Evolutionary conservation across 169 alveolate genomes (phyloP).

Genomic region (Besnoitia besnoiti): DNA sequence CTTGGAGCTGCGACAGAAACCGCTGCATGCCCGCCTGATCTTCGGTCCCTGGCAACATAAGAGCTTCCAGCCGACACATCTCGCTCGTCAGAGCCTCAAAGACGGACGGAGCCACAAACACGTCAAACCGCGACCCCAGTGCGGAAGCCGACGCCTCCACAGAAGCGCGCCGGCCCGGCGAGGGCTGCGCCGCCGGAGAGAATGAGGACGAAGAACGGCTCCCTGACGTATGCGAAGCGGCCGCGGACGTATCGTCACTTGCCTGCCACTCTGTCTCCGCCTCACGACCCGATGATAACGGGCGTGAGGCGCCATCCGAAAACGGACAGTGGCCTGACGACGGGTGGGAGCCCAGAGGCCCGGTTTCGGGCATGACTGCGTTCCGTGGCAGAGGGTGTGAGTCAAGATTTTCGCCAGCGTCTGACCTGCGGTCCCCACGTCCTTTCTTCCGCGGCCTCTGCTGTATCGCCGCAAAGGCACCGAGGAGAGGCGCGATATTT

Average conservation of each 20-base stretch:
- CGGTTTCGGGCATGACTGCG: too few species aligned
- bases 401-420: too few species aligned
- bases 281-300: not conserved
- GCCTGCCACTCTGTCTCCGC: not conserved
- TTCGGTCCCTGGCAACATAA: constrained; percentile 1
- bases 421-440: too few species aligned
- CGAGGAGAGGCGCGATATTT: not conserved
- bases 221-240: not conserved
- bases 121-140: not conserved
- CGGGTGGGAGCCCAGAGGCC: too few species aligned
- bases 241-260: not conserved
- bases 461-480: not conserved
- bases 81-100: constrained; percentile 24
- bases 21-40: not conserved
- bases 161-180: not conserved
- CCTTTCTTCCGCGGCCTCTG: not conserved
- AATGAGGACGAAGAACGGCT: not conserved
- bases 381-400: too few species aligned
- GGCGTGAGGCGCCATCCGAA: not conserved
- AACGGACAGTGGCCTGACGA: too few species aligned
- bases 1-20: constrained; percentile 42
- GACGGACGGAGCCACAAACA: not conserved
- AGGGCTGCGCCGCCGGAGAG: not conserved
- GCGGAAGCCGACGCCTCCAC: not conserved
- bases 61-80: constrained; percentile 35